These are phyloP conservation scores for Saksenaea oblongispora DNA, from an alignment of 371 early-diverging fungal species.

Conservation along the genomic window DNA sequence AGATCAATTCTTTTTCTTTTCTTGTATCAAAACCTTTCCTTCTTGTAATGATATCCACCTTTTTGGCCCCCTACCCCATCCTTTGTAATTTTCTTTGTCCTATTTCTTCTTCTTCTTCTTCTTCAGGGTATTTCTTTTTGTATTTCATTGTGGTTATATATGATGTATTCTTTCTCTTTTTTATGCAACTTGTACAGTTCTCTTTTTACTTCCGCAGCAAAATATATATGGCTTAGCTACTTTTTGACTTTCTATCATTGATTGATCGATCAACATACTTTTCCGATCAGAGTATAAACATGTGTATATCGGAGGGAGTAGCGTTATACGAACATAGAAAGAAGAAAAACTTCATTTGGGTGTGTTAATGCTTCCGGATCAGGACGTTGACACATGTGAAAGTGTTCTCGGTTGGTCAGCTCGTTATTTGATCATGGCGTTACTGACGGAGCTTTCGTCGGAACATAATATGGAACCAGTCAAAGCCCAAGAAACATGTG, in stretches of 20 bases:
- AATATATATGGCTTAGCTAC: neutral
- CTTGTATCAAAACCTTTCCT: slow-evolving; percentile 5
- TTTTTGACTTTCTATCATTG: neutral
- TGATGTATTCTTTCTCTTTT: neutral
- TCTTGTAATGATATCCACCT: neutral
- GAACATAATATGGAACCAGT: neutral
- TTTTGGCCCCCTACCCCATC: neutral
- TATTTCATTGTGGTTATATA: neutral
- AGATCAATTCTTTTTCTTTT: neutral
- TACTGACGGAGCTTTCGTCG: neutral
- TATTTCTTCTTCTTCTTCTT: too few relatives aligned
- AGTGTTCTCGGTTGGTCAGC: neutral
- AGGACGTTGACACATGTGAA: neutral
- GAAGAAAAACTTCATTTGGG: neutral
- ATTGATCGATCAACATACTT: neutral
- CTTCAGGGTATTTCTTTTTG: neutral
- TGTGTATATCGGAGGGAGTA: too few relatives aligned
- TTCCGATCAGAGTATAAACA: neutral
- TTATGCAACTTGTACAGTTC: neutral
- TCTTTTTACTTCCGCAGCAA: neutral
- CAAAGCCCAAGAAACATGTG: neutral
- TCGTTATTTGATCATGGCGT: neutral
- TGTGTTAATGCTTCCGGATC: neutral
- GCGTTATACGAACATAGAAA: too few relatives aligned
- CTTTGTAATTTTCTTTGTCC: slow-evolving; percentile 6